Base-by-base conservation (phyloP, 306 rosid genomes). In the Trifolium pratense region DNA sequence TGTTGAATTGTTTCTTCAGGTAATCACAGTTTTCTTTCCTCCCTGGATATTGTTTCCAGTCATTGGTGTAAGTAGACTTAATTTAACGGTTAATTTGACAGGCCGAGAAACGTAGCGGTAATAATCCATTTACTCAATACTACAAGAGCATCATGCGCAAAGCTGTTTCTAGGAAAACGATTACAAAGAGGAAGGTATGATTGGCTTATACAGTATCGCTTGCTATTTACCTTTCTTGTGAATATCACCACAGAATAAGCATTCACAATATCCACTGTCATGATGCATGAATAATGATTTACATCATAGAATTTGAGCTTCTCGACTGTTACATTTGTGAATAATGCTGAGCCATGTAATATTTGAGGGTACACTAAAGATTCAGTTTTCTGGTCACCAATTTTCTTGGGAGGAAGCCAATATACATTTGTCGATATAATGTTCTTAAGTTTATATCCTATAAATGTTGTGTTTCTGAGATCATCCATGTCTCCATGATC, bases 1-100 rank as follows among this genome's bases (percentile, higher is more conserved):
- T 37, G 89, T 84, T 20, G 97, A 87, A 76, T 66, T 79, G 48
- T 91, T 94, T 87, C 96, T 91, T 87, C 95, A 86, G 97, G 98
- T 94, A 61, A 81, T 73, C 70, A 34, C 61, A 21, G 7, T 67
- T 68, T 66, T 20, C 37, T 64, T 25, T 9, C 5, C 21, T 57
- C 13, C 32, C 21, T 25, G 29, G 60, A 26, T 80, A n/a, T n/a
- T 17, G 57, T 23, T 74, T 64, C 52, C 56, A 34, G 40, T 52
- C 66, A 34, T 31, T 51, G 53, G 4, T 69, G 58, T 72, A 70
- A 64, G 64, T 67, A 21, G n/a, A 71, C 20, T 78, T 78, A 20
- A 10, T 68, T 78, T 8, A 70, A 53, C 49, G 71, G 57, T 78
- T 75, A 21, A 45, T 75, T 65, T 37, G 82, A 78, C 93, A 91